Percentiles rank a stretch among this genome's conserved stretches.
These are phyloP conservation scores for Aureobasidium zeae DNA, from an alignment of 2,329 filamentous ascomycete genomes.

Conservation along the genomic window DNA sequence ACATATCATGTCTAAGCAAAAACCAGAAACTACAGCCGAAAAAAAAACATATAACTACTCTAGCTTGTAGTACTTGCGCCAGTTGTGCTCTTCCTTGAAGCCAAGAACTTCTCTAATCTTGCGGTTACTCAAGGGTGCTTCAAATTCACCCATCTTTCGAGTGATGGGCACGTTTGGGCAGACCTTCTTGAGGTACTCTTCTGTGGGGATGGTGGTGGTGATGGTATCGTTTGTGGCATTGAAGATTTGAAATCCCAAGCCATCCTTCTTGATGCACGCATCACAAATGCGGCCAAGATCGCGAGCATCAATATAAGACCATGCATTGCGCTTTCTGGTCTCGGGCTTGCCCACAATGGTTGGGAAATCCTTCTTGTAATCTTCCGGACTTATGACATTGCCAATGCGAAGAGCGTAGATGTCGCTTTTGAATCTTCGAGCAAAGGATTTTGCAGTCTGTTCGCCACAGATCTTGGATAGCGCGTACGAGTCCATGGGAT, in stretches of 20 bases:
- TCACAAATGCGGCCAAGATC: slow-evolving; percentile 55
- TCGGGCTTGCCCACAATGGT: slow-evolving; percentile 42
- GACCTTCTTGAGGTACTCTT: slow-evolving; percentile 42
- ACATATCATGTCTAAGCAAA: background rate
- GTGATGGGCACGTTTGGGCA: slow-evolving; percentile 45
- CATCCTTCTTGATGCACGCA: slow-evolving; percentile 43
- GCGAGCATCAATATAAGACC: slow-evolving; percentile 54
- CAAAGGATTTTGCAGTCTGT: slow-evolving; percentile 47
- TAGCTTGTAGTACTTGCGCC: slow-evolving; percentile 42
- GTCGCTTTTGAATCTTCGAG: slow-evolving; percentile 46
- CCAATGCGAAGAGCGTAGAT: slow-evolving; percentile 55
- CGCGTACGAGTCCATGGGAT: slow-evolving; percentile 54
- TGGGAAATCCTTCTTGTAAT: slow-evolving; percentile 48
- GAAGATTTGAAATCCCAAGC: slow-evolving; percentile 54
- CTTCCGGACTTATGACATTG: slow-evolving; percentile 52
- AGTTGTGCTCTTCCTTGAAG: slow-evolving; percentile 51
- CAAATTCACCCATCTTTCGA: slow-evolving; percentile 47
- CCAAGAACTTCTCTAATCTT: slow-evolving; percentile 52
- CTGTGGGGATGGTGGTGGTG: slow-evolving; percentile 44
- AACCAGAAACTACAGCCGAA: background rate
- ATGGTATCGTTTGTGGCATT: slow-evolving; percentile 56
- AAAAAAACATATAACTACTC: background rate
- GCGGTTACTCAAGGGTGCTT: slow-evolving; percentile 52
- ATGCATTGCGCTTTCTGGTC: slow-evolving; percentile 48
- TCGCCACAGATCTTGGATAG: slow-evolving; percentile 53